These are phyloP conservation scores for Penicillium capsulatum DNA, from an alignment of 2,329 filamentous ascomycete species.

Conservation along the genomic window DNA sequence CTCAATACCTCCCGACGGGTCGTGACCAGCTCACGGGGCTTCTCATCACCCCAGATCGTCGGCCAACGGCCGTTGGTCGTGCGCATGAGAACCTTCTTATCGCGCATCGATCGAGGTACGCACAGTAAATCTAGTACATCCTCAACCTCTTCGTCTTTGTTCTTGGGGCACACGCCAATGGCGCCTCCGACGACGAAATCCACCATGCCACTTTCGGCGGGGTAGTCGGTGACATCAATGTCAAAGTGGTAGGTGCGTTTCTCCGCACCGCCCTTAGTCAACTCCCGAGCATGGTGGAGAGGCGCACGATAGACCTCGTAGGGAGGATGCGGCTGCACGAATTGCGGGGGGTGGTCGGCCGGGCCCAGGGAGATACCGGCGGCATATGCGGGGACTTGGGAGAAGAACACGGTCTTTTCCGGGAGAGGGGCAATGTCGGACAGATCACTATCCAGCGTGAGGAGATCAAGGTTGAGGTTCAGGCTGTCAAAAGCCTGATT, in stretches of 20 bases:
- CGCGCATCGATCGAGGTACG: conserved; percentile 74
- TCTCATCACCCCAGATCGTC: conserved; percentile 93
- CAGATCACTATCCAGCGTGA: conserved; percentile 66
- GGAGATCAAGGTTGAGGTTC: conserved; percentile 67
- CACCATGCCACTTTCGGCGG: conserved; percentile 69
- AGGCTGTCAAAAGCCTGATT: conserved; percentile 82
- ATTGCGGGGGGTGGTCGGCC: conserved; percentile 68
- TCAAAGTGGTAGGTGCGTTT: conserved; percentile 98
- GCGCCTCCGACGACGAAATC: conserved; percentile 97
- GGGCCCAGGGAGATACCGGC: conserved; percentile 34
- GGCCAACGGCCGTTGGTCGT: conserved; percentile 86
- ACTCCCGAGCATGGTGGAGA: conserved; percentile 75
- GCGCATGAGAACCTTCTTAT: conserved; percentile 74
- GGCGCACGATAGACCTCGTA: conserved; percentile 89
- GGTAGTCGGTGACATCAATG: conserved; percentile 92
- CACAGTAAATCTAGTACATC: conserved; percentile 77
- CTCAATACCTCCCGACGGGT: conserved; percentile 88
- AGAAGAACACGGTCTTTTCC: conserved; percentile 67
- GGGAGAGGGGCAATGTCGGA: conserved; percentile 69
- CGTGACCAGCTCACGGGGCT: conserved; percentile 78
- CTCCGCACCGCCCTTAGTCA: conserved; percentile 83
- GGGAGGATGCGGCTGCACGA: conserved; percentile 90
- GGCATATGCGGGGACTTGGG: conserved; percentile 34
- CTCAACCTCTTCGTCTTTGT: conserved; percentile 71
- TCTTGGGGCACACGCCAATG: conserved; percentile 88